Evolutionary conservation across 176 grass and related monocot species (phyloP), one percentile per base, ranked within the genome.

Genomic region (Avena insularis): DNA sequence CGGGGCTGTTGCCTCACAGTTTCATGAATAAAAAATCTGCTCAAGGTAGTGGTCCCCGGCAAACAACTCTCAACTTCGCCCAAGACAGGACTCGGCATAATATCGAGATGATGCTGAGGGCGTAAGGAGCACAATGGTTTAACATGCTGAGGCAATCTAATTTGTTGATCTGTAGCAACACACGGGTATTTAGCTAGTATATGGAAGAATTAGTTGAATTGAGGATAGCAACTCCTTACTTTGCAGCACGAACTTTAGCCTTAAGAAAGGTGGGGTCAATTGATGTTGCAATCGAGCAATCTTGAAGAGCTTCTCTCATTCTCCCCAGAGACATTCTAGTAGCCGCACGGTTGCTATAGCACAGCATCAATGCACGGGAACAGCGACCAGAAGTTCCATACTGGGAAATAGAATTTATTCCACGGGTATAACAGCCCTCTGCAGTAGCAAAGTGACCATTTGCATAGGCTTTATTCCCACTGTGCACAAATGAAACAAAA

Each of bases 321-420:
- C 91, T 94, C 20, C 97, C 97, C 78, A 96, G 83, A 43, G 91
- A 90, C 94, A 99, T 99, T 58, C 86, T 93, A 75, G 94, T 88
- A 68, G 97, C 97, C 47, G 97, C 97, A 86, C 97, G 94, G 89
- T 99, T 99, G 83, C 97, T 99, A 75, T 94, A 97, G 81, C 97
- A 99, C 54, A 99, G 61, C 94, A 93, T 97, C 71, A 99, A 83
- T 16, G 89, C 86, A n/a, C 8, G 89, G 77, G 79, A 90, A 78
- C 87, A 85, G 20, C 66, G 82, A 84, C 81, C 86, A 76, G 91
- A 89, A 86, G 89, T 23, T 68, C 82, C 91, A 83, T 64, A 67
- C 50, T 82, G 55, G 66, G 83, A 76, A 61, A 99, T 88, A 62
- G 87, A 94, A 86, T 89, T 92, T 85, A 99, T 93, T 75, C 92